Base-by-base conservation (phyloP, 1,139 yeast species). In the Candida pseudoviswanathii region DNA sequence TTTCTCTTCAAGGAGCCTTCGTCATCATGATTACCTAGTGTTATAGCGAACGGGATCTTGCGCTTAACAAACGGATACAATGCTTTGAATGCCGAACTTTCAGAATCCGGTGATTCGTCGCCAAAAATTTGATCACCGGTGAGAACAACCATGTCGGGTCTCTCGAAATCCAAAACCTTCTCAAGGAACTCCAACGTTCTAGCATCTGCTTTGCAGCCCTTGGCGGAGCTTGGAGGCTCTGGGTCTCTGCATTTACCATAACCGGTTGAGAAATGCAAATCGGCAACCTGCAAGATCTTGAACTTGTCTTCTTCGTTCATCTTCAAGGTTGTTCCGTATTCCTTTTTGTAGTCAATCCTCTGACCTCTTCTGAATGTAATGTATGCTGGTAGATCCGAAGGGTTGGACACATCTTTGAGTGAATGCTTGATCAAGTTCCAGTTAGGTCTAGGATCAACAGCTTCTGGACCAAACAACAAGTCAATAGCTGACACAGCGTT, bases 111-210 rank as follows among this genome's bases (percentile, higher is more conserved):
- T 0, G 89, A 75, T 7, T 73, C 75, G 22, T 79, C 80, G 1
- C 94, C 94, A 69, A 82, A 84, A 0, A 89, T 75, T 64, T 88
- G 96, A 67, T 92, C 97, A 9, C 98, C 98, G 0, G 96, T 84
- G 51, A 89, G 68, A 0, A 90, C 91, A 0, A 89, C 94, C 42
- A 90, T 66, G 61, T 91, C 89, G 0, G 97, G 97, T 34, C 77
- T 66, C 61, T 92, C 97, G 0, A 73, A 51, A 54, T 86, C 92
- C 47, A 92, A 68, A 0, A 88, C 85, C 31, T 68, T 64, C 26
- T 81, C 76, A n/a, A 91, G 63, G 61, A 89, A 89, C 22, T 67
- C 64, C 37, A 80, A 56, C 0, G 97, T 87, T 50, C 86, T 76
- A 0, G 81, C 77, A 62, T 91, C 97, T 0, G 97, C 97, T 51